Base-by-base conservation (phyloP, 352 stramenopile species). In the Phytophthora sansomeana region DNA sequence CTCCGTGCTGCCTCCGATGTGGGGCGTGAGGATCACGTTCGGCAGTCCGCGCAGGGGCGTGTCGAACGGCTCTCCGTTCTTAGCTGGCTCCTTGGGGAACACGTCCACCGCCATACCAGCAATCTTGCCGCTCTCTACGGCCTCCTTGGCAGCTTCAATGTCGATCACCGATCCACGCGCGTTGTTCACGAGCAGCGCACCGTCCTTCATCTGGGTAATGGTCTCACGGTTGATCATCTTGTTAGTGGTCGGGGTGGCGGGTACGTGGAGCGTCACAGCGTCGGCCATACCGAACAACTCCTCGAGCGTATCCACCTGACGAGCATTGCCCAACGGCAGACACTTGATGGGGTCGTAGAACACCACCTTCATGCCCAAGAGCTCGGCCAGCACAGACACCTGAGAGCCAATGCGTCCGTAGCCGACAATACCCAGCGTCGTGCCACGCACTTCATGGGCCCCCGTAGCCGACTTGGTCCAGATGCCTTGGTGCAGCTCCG, bases 191-290 rank as follows among this genome's bases (percentile, higher is more conserved):
- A 99, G 70, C 10, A 97, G 77, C 4, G 92, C 95, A 11, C 93
- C 93, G 19, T 95, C 81, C 74, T 97, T 98, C 92, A 98, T 98
- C 36, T 90, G 63, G 3, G 81, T 74, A 32, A 98, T 86, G 21
- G 89, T 96, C 33, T 90, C 85, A 7, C 75, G 82, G 75, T 96
- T 96, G 67, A 98, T 97, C 78, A 98, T 97, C 74, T 98, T 88
- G 59, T 87, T 89, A 46, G 97, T 96, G 7, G 90, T 87, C 48
- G 91, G 85, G 55, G 97, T 98, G 57, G 97, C 97, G 2, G 97
- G 97, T 57, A 98, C 95, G 71, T 99, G 97, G n/a, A 99, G 80
- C 21, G 89, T 97, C 46, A 99, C 92, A 48, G 96, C 98, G 69
- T 99, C 96, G 13, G 93, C 85, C 49, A 87, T 74, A 5, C 69